Base-by-base conservation (phyloP, 2,329 filamentous ascomycete genomes). In the Pseudopyrenochaeta lycopersici region DNA sequence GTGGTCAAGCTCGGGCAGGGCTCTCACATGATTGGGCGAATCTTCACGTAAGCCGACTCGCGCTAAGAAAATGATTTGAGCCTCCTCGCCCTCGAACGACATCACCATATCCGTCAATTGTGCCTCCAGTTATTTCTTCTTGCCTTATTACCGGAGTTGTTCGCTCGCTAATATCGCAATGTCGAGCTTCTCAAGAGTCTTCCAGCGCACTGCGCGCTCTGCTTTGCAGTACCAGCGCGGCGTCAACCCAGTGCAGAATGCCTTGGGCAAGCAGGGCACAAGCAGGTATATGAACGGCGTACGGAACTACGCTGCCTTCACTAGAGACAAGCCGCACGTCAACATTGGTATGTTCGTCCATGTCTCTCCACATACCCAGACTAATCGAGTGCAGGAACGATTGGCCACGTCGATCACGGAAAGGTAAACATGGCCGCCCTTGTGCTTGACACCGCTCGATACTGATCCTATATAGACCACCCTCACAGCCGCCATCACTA, bases 361-460 rank as follows among this genome's bases (percentile, higher is more conserved):
- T 33, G 5, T 21, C 43, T 18, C 39, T 40, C 4, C 31, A 17
- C 6, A 44, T 1, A 30, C n/a, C 7, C n/a, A 4, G 20, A 29
- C 60, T 68, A 56, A 70, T 45, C 38, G 30, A 21, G 3, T 15
- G 29, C 49, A 93, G 90, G 90, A 78, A 99, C 95, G 70, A 99
- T 99, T 81, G 95, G 95, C 71, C 95, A 99, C 84, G 95, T 99
- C 81, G 95, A 99, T 87, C 94, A 99, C 83, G 94, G 94, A 84
- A 99, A 99, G 90, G 93, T 96, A 65, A 43, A 57, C 36, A 52
- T 27, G 50, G 27, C 54, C 49, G 39, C 30, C 54, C 45, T 38
- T 58, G 36, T 63, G 43, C 29, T 50, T 51, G 14, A 10, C 69
- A 48, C 36, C 32, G 45, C 21, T 35, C 29, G n/a, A 49, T 29